Base-by-base conservation (phyloP, 305 asterid genomes). In the Petunia hybrid region DNA sequence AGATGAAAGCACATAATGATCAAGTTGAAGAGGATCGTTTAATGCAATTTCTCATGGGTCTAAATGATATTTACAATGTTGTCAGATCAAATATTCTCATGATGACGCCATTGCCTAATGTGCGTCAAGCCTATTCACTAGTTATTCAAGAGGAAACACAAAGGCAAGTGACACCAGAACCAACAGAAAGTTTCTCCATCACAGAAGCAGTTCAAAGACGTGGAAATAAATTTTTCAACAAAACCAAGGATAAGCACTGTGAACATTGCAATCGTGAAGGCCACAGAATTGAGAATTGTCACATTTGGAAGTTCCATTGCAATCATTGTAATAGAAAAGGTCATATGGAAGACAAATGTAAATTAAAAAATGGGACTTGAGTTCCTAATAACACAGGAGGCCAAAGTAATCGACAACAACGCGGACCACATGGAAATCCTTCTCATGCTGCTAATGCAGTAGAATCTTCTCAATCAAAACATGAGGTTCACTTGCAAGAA, bases 71-170 rank as follows among this genome's bases (percentile, higher is more conserved):
- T 4, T 48, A 41, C 7, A 38, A 39, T 12, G 56, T n/a, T 0
- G 40, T 65, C 14, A 7, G 41, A 31, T 61, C 66, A 22, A 61
- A 45, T 60, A 79, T 61, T 12, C 67, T 79, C 66, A 55, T 66
- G 42, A 66, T 79, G 67, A 12, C 9, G 0, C 43, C 77, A 12
- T 9, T 79, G 40, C 42, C 57, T 1, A 79, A 66, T 16, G 55
- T 80, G 2, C 43, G 36, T 4, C 43, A 80, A 80, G 36, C 78
- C 10, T 53, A 80, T 36, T 51, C 55, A 14, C 69, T 45, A 6
- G 39, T 51, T 35, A 39, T 79, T 51, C 68, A 80, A 36, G 76
- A 80, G 8, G 57, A 80, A 42, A 67, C 36, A 6, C 45, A 80
- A 8, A 12, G 43, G 53, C 57, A 53, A n/a, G n/a, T 80, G 43